These are phyloP conservation scores for Dothideomycetidae sp. DNA, from an alignment of 2,329 filamentous ascomycete species.

Conservation along the genomic window DNA sequence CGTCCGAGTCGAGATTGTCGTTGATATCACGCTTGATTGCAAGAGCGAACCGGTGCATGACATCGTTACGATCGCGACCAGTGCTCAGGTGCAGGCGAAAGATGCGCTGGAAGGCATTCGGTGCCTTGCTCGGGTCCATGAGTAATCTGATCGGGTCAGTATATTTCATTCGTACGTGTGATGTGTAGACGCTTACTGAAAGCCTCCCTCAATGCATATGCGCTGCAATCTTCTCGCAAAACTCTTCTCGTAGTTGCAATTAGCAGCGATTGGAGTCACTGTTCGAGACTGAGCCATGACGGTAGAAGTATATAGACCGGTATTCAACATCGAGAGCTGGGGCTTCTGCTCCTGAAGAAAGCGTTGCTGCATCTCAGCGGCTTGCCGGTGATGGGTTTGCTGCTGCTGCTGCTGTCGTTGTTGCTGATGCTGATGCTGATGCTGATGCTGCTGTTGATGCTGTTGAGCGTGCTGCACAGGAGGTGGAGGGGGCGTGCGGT, in stretches of 20 bases:
- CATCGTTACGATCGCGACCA: constrained; percentile 25
- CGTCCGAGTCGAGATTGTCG: constrained; percentile 35
- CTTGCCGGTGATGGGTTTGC: too few species aligned
- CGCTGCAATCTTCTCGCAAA: constrained; percentile 61
- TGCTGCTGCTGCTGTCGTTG: background rate
- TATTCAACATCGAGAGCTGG: background rate
- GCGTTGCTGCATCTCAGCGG: too few species aligned
- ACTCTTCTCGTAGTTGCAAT: constrained; percentile 48
- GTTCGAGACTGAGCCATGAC: constrained; percentile 1
- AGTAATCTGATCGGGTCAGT: constrained; percentile 5
- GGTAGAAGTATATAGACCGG: constrained; percentile 1
- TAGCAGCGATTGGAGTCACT: constrained; percentile 22
- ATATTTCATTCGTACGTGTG: constrained; percentile 33
- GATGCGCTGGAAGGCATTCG: constrained; percentile 29
- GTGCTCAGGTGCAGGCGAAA: constrained; percentile 59
- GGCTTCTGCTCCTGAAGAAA: too few species aligned
- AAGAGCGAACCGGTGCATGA: constrained; percentile 25
- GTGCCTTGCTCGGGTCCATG: constrained; percentile 26
- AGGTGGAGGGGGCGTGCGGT: too few species aligned
- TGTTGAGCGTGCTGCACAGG: too few species aligned
- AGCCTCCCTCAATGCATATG: constrained; percentile 47
- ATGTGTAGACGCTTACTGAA: constrained; percentile 23
- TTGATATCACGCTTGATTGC: constrained; percentile 23
- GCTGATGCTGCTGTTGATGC: background rate
- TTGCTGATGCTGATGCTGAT: background rate